These are phyloP conservation scores for Talaromyces sp. DNA, from an alignment of 2,329 filamentous ascomycete genomes.

Conservation along the genomic window DNA sequence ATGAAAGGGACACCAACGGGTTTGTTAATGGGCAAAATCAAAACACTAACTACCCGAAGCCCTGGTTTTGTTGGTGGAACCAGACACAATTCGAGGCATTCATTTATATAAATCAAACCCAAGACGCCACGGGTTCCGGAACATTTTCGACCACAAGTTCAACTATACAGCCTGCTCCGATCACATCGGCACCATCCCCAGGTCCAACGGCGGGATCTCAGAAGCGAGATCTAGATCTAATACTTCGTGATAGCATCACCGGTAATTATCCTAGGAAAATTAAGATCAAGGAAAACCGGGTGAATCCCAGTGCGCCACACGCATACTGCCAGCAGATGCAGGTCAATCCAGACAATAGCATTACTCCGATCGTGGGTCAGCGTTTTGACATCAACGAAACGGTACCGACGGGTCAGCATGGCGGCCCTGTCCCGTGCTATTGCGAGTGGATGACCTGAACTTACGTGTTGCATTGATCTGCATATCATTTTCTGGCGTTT, in stretches of 20 bases:
- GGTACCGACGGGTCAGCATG: conserved; percentile 20
- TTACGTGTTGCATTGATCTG: not conserved
- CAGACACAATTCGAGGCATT: conserved; percentile 64
- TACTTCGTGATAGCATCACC: not conserved
- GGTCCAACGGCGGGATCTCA: conserved; percentile 19
- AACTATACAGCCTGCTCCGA: not conserved
- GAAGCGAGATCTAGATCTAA: conserved; percentile 14
- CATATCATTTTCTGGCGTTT: not conserved
- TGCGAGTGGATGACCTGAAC: conserved; percentile 17
- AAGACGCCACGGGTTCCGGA: conserved; percentile 26
- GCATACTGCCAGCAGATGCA: conserved; percentile 66
- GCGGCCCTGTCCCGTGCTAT: conserved; percentile 7
- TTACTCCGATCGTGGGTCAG: conserved; percentile 30
- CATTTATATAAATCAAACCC: conserved; percentile 58
- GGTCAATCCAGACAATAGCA: conserved; percentile 51
- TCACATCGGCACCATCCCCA: conserved; percentile 20
- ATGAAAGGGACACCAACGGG: conserved; percentile 13
- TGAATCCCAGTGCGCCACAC: conserved; percentile 37
- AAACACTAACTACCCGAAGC: conserved; percentile 49
- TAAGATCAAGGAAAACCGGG: conserved; percentile 64
- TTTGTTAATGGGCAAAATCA: not conserved
- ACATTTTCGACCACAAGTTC: conserved; percentile 14
- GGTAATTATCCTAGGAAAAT: conserved; percentile 54
- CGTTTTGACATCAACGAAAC: conserved; percentile 33
- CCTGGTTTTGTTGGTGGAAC: conserved; percentile 71